Base-by-base conservation (phyloP, 2,329 filamentous ascomycete species). In the Stagonosporopsis cucurbitacearum region DNA sequence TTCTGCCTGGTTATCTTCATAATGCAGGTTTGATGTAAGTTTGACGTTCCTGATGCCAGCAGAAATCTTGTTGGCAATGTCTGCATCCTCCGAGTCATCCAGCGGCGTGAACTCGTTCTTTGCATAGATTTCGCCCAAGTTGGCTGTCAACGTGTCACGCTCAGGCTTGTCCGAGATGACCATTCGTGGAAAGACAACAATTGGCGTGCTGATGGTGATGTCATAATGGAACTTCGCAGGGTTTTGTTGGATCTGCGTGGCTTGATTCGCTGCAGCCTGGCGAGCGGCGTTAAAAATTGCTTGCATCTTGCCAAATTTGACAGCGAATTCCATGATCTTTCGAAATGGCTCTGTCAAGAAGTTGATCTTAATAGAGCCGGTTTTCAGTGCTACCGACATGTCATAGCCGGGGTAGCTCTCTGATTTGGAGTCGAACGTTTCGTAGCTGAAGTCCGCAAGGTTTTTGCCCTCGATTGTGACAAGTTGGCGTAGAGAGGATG, bases 251-350 rank as follows among this genome's bases (percentile, higher is more conserved):
- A 99, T 86, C 70, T 97, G 93, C 55, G 86, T 96, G 9, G 95
- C 96, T 74, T 97, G 93, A 59, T 91, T 94, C 35, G 95, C 91
- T 2, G 96, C 95, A 35, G 94, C 96, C 76, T 96, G 92, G 30
- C 96, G 87, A 12, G 96, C 95, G 37, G 95, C 94, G 71, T 99
- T 99, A 81, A 96, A 99, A 49, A 99, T 90, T 20, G 95, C 94
- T 76, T 99, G 95, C 95, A 99, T 99, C 77, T 96, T 96, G 58
- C 96, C 95, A 74, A 99, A 99, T 69, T 99, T 99, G 74, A 99
- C 92, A 39, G 96, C 82, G 75, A 99, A 99, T 64, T 96, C 91
- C 76, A 99, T 91, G 62, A 99, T 98, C 78, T 98, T 98, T 48
- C 95, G 87, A 81, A 98, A 97, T 0, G 95, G 95, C 74, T 99